Conservation (phyloP, 106 monocot genomes). For the Agapanthus africanus region DNA sequence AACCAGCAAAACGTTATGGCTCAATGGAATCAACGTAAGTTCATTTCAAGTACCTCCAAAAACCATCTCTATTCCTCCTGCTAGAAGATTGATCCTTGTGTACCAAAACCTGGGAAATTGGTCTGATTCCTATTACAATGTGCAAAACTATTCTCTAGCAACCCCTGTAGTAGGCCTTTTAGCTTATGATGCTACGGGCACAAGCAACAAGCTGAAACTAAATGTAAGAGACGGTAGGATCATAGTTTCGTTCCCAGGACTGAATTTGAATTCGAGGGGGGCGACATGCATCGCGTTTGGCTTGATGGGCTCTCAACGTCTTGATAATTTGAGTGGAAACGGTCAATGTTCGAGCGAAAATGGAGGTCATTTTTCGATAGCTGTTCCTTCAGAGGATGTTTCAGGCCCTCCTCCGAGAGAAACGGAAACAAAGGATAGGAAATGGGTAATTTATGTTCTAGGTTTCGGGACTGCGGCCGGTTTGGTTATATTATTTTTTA, state of each 20-base stretch:
- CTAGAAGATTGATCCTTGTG: constrained; percentile 12
- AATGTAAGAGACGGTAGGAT: not conserved
- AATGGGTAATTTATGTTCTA: constrained; percentile 10
- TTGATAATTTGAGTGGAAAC: not conserved
- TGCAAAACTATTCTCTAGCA: constrained; percentile 14
- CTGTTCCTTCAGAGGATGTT: constrained; percentile 10
- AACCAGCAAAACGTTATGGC: constrained; percentile 16
- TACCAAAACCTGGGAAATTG: constrained; percentile 21
- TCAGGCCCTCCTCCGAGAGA: not conserved
- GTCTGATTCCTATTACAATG: constrained; percentile 18
- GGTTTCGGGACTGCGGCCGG: constrained; percentile 4
- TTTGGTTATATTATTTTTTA: constrained; percentile 11
- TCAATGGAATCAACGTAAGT: not conserved
- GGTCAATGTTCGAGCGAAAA: constrained; percentile 13
- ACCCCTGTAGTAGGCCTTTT: constrained; percentile 28
- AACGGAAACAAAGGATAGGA: not conserved
- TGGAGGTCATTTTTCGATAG: constrained; percentile 27
- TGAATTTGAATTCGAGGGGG: not conserved
- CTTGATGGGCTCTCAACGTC: not conserved
- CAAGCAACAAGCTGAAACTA: not conserved
- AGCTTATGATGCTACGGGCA: constrained; percentile 20
- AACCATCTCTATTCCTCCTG: constrained; percentile 11
- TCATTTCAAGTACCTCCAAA: constrained; percentile 16
- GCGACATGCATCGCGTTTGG: constrained; percentile 24
- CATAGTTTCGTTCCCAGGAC: constrained; percentile 13